Base-by-base conservation (phyloP, 768 basidiomycete species). In the Leccinum imitatum region DNA sequence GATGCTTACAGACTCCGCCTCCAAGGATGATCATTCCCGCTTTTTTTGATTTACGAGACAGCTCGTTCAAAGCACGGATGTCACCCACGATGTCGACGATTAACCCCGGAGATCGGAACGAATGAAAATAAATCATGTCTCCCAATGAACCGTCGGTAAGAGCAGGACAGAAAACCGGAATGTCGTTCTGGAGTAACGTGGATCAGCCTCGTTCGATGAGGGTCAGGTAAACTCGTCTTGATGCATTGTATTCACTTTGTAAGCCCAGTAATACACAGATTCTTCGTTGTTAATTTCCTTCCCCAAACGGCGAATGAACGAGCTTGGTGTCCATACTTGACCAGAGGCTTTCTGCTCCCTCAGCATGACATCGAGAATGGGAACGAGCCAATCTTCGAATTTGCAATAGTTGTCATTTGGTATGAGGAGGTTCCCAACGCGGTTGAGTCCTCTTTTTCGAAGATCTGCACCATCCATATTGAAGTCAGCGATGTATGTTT, bases 341-440 rank as follows among this genome's bases (percentile, higher is more conserved):
- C 87, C 86, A 47, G 76, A 80, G 58, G 79, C 76, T 63, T 86
- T 84, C 76, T 99, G 97, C 70, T 99, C 97, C 11, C 78, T 83
- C 31, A 98, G 83, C 93, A 99, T 93, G 31, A 78, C 70, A 69
- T 98, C 90, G 46, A 99, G 83, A 58, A 98, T 91, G 2, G 97
- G 97, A 19, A 86, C 87, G n/a, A 98, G 84, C 97, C 97, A 99
- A 72, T 98, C 96, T 76, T 99, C 97, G 66, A 98, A 99, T 69
- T 91, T 90, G 86, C 97, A 98, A 75, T 99, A 99, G 71, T 98
- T 98, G 67, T 97, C 93, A 70, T 99, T 99, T 3, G 97, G 97
- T 2, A 99, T 86, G 59, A 99, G 78, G 47, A 99, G 84, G 69
- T 99, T 99, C 33, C 97, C 97, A 62, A 98, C 94, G 37, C 97